Conservation (phyloP, 2,329 filamentous ascomycete species). For the Botrytis sinoallii region DNA sequence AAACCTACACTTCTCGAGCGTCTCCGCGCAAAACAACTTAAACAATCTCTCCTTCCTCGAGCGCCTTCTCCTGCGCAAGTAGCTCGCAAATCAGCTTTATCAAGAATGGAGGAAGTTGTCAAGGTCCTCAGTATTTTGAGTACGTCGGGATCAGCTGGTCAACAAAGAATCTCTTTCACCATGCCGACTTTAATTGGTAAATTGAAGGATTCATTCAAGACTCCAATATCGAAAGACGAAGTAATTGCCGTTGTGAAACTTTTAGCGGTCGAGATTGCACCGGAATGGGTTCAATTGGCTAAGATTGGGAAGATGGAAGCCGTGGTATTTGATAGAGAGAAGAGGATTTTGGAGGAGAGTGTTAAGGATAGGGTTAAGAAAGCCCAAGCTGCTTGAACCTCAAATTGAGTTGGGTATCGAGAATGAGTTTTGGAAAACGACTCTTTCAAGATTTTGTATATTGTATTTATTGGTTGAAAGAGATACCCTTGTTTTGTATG, state of each 20-base stretch:
- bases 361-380: constrained; percentile 32
- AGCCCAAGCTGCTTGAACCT: constrained; percentile 1
- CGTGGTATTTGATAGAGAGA: constrained; percentile 44
- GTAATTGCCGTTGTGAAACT: constrained; percentile 47
- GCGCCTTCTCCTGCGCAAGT: constrained; percentile 54
- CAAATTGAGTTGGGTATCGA: not conserved
- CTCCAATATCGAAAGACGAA: constrained; percentile 47
- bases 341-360: constrained; percentile 30
- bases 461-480: not conserved
- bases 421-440: too few relatives aligned
- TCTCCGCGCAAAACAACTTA: constrained; percentile 66
- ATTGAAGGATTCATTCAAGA: constrained; percentile 61
- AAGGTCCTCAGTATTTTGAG: constrained; percentile 65
- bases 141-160: constrained; percentile 48
- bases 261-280: constrained; percentile 45
- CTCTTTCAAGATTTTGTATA: not conserved
- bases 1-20: constrained; percentile 71
- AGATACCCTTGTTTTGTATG: constrained; percentile 17
- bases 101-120: constrained; percentile 65
- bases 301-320: constrained; percentile 45
- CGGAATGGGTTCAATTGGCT: constrained; percentile 49
- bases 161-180: constrained; percentile 61
- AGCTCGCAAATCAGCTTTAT: constrained; percentile 61
- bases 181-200: constrained; percentile 62
- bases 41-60: constrained; percentile 44